A percentile compares a stretch with the other conserved stretches of the same genome.
Conservation (phyloP, 2,329 filamentous ascomycete genomes). For the Epichloe brachyelytri region DNA sequence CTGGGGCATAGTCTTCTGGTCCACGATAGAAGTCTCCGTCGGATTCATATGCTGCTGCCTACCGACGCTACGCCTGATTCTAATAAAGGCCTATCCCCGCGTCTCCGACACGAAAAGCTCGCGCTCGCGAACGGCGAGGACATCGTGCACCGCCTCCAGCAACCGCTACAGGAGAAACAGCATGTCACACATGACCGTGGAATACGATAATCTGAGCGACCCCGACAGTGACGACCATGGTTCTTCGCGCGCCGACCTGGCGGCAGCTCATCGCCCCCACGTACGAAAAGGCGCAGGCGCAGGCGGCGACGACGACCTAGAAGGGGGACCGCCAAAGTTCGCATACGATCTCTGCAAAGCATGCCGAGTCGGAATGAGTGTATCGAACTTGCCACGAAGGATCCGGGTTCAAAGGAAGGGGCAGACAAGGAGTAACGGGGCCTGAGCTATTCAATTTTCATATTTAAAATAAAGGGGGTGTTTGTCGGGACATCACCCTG, state of each 20-base stretch:
- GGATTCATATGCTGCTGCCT: conserved; percentile 16
- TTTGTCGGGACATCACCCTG: too few species aligned
- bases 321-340: neutral
- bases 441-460: too few species aligned
- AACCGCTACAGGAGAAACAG: neutral
- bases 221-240: neutral
- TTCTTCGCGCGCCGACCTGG: neutral
- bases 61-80: conserved; percentile 13
- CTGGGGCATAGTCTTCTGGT: conserved; percentile 12
- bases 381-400: neutral
- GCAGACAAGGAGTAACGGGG: neutral
- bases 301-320: neutral
- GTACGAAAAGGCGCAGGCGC: neutral
- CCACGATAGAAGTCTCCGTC: conserved; percentile 14
- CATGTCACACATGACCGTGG: neutral
- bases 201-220: neutral
- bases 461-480: too few species aligned
- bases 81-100: conserved; percentile 4
- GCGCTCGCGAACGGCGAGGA: neutral
- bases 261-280: neutral
- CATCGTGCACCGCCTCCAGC: neutral
- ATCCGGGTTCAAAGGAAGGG: neutral
- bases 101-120: neutral
- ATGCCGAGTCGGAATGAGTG: neutral
- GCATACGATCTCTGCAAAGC: neutral